Percentiles rank a stretch among this genome's conserved stretches.
These are phyloP conservation scores for Dryadomyces quercus-mongolicae DNA, from an alignment of 2,329 filamentous ascomycete species.

Conservation along the genomic window DNA sequence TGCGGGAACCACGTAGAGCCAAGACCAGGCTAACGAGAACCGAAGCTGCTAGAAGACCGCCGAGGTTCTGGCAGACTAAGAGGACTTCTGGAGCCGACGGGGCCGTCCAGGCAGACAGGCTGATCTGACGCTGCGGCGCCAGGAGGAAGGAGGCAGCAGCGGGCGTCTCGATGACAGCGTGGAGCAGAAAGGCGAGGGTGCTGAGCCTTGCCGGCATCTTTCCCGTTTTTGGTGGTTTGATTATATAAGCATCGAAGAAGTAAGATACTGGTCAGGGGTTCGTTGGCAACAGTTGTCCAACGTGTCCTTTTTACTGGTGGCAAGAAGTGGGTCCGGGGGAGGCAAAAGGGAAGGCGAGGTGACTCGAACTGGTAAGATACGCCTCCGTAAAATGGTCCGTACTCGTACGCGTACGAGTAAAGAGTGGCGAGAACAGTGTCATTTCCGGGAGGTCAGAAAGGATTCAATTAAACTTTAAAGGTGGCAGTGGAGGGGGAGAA, in stretches of 20 bases:
- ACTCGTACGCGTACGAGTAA: too few relatives aligned
- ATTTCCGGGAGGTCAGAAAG: neutral
- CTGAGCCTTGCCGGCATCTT: neutral
- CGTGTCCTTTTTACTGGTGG: too few relatives aligned
- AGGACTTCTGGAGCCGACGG: constrained; percentile 23
- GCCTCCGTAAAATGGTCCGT: too few relatives aligned
- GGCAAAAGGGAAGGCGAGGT: too few relatives aligned
- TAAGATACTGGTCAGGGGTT: too few relatives aligned
- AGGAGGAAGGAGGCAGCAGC: constrained; percentile 35
- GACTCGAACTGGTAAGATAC: too few relatives aligned
- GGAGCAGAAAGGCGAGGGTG: constrained; percentile 9
- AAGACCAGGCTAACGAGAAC: constrained; percentile 30
- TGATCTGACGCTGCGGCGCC: constrained; percentile 28
- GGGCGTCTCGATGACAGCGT: constrained; percentile 11
- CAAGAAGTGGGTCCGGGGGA: too few relatives aligned
- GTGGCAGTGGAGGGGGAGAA: neutral
- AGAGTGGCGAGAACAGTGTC: neutral
- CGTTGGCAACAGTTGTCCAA: too few relatives aligned
- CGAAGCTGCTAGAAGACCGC: constrained; percentile 32
- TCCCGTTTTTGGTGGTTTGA: too few relatives aligned
- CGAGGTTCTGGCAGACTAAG: constrained; percentile 34
- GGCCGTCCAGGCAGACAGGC: constrained; percentile 26
- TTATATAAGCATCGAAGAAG: too few relatives aligned
- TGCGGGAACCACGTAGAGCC: constrained; percentile 12
- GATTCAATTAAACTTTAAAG: neutral